Evolutionary conservation across 2,329 filamentous ascomycete genomes (phyloP).

Genomic region (Fusarium secorum): DNA sequence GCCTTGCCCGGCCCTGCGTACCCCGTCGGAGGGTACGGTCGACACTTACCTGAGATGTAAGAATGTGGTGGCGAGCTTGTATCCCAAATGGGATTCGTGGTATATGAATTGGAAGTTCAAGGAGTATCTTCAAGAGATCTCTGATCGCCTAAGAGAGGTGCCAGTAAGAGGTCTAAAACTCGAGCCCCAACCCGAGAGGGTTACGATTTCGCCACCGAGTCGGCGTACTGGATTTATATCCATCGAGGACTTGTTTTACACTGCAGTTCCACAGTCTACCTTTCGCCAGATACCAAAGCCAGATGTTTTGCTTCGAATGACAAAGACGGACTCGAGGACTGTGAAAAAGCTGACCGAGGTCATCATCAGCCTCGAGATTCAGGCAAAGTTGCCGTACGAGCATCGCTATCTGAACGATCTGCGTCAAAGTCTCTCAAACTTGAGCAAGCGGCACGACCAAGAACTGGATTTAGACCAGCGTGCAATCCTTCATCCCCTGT

Average conservation of each 20-base stretch:
- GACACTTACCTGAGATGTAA: background rate
- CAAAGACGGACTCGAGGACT: accelerated
- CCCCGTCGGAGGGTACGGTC: background rate
- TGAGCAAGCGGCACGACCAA: background rate
- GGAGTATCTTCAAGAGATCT: conserved; percentile 2
- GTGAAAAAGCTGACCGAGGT: background rate
- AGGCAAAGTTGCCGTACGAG: conserved; percentile 11
- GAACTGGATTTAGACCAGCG: background rate
- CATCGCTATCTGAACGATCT: conserved; percentile 19
- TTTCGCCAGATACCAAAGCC: background rate
- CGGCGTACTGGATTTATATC: conserved; percentile 12
- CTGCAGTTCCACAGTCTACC: background rate
- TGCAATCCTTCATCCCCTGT: background rate
- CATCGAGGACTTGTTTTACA: conserved; percentile 5
- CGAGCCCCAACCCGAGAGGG: background rate
- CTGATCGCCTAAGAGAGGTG: background rate
- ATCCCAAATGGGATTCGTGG: background rate
- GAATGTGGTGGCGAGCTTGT: background rate
- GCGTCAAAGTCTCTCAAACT: conserved; percentile 14
- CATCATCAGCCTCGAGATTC: conserved; percentile 2
- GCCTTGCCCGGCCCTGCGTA: background rate
- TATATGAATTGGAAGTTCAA: conserved; percentile 18
- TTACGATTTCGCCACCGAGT: background rate
- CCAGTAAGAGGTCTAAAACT: background rate
- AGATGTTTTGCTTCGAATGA: too few species aligned